Base-by-base conservation (phyloP, 495 filamentous ascomycete species). In the Chaetomium cochliodes region DNA sequence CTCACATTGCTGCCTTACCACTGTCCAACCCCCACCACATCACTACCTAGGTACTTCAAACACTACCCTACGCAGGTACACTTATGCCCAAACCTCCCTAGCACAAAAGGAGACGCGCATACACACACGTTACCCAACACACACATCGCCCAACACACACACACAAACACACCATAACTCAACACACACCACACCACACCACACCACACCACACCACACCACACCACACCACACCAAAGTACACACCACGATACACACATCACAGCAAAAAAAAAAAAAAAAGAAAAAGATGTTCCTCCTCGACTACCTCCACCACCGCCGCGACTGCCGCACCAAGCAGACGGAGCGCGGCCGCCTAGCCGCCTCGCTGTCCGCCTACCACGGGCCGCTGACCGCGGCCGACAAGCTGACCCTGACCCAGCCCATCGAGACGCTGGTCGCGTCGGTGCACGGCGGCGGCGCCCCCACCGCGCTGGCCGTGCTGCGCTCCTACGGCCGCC, bases 401-500 rank as follows among this genome's bases (percentile, higher is more conserved):
- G 92, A 97, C 58, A 81, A 82, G 23, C 71, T 78, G 0, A 88
- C 91, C 53, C 81, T 97, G 57, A 79, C 87, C 37, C 87, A 87
- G 62, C 86, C 91, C 25, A 92, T 97, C 65, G 84, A 88, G 49
- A 77, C 88, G 56, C 83, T 97, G 22, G 92, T 97, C 4, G 75
- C 86, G 51, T 85, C 88, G 76, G 88, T 98, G 18, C 91, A 96
- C 37, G 80, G 85, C 11, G 79, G 85, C 11, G 79, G 85, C 25
- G 74, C 80, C n/a, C 75, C 87, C 49, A 78, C 84, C 4, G 87
- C 92, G 0, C 75, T 89, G 30, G 87, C 93, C 62, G 84, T 98
- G 33, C 86, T 98, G 16, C 87, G 80, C 61, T 87, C 92, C n/a
- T 98, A 97, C 71, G 92, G 92, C 70, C 96, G 96, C 77, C 84